Evolutionary conservation across 2,329 filamentous ascomycete species (phyloP), one percentile per base, ranked within the genome.

Genomic region (Chrysoporthe puriensis): DNA sequence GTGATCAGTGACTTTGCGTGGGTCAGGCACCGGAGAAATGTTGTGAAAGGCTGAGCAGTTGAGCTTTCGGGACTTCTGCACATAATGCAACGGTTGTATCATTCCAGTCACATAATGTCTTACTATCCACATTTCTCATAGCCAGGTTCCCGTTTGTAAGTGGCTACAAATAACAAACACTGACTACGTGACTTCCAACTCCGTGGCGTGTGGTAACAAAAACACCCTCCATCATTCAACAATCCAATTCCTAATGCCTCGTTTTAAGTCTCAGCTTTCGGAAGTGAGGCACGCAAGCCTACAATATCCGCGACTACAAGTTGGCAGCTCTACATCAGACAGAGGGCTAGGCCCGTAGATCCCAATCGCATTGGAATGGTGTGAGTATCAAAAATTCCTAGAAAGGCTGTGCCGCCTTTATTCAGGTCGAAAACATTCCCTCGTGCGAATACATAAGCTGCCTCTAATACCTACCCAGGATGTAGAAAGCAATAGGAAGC

Each of bases 91-190:
- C 26, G 26, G 9, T 40, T 40, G 36, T 13, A 16, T 34, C 50
- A 54, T 54, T 54, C 50, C 50, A 54, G 26, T 6, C 50, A 32
- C 32, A 54, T 54, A 14, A 54, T 54, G 50, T 54, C 50, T 54
- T 32, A 32, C 50, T 16, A 32, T 14, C 1, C 13, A 54, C 50
- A 54, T 54, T 54, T 34, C 50, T 32, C 50, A 54, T 7, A 21
- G 13, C 21, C 21, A 16, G 32, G 32, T 6, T 2, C 14, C 21
- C 6, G 4, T 4, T 6, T 14, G 4, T 32, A 21, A 26, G 21
- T 14, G 16, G 5, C 13, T 14, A 34, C 50, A 54, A 54, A 50
- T 50, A 7, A 9, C 46, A 11, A 3, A 32, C 5, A 8, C 21
- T 26, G 26, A 32, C 8, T 26, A 52, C 21, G 6, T 32, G 48